Percentiles rank a stretch among this genome's conserved stretches.
phyloP scores from a whole-genome alignment of 2,329 filamentous ascomycete species.

The Emergomyces pasteurianus region DNA sequence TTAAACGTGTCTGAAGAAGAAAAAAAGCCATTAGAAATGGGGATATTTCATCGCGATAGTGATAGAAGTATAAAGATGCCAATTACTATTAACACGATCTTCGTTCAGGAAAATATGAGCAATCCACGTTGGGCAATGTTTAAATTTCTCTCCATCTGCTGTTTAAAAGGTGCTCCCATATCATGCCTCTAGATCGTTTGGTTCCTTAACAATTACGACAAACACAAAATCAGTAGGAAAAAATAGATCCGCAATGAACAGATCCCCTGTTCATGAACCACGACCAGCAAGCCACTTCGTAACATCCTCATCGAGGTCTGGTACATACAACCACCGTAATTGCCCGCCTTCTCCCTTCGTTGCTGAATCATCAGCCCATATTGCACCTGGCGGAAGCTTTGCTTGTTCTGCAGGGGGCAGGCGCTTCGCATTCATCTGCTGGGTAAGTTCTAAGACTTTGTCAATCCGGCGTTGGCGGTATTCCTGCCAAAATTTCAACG shows the following conservation, averaged over 20 bases:
- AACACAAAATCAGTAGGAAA: neutral
- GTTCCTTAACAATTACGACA: neutral
- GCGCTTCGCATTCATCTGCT: constrained; percentile 37
- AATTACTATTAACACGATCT: too few relatives aligned
- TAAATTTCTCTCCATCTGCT: neutral
- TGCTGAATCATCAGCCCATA: neutral
- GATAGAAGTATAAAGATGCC: too few relatives aligned
- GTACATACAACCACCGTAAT: neutral
- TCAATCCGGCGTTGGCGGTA: constrained; percentile 39
- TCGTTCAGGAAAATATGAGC: too few relatives aligned
- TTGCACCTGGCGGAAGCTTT: neutral
- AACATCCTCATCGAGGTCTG: neutral
- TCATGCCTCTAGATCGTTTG: too few relatives aligned
- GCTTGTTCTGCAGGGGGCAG: constrained; percentile 23
- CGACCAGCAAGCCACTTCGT: neutral
- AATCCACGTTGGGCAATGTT: neutral
- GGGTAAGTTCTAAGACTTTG: constrained; percentile 37
- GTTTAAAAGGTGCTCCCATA: neutral
- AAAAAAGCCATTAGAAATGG: too few relatives aligned
- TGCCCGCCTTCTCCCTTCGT: neutral
- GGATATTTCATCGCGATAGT: too few relatives aligned
- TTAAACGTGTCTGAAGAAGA: too few relatives aligned
- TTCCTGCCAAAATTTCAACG: constrained; percentile 35
- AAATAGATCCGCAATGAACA: neutral
- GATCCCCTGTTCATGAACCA: neutral